phyloP scores from a whole-genome alignment of 768 basidiomycete species.

The Tricholoma furcatifolium region DNA sequence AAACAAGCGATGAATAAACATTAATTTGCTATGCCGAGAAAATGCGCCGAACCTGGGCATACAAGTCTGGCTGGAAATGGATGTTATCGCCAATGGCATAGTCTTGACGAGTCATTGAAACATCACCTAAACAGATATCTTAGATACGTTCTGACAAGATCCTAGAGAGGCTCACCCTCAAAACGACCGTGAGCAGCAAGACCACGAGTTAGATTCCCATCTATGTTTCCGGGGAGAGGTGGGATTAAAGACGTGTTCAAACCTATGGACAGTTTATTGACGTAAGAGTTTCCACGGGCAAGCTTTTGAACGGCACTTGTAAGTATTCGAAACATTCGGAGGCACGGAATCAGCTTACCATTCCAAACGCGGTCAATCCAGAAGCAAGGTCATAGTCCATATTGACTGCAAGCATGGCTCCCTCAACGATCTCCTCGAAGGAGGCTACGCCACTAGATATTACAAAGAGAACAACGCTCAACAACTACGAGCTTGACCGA shows the following conservation, averaged over 20 bases:
- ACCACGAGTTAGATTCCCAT: slow-evolving; percentile 11
- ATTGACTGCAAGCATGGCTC: slow-evolving; percentile 8
- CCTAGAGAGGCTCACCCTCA: slow-evolving; percentile 5
- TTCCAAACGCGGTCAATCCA: slow-evolving; percentile 13
- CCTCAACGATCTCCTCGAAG: slow-evolving; percentile 14
- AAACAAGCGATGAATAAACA: background rate
- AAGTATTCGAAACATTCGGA: background rate
- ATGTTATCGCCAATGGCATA: slow-evolving; percentile 14
- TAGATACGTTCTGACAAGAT: background rate
- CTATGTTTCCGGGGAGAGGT: slow-evolving; percentile 14
- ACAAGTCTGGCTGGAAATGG: slow-evolving; percentile 10
- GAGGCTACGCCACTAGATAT: slow-evolving; percentile 12
- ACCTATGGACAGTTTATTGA: slow-evolving; percentile 13
- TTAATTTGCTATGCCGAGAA: background rate
- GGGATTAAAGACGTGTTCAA: slow-evolving; percentile 9
- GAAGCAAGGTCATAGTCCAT: slow-evolving; percentile 17
- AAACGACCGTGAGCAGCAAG: slow-evolving; percentile 14
- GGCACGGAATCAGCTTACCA: background rate
- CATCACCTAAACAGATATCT: slow-evolving; percentile 8
- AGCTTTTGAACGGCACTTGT: background rate
- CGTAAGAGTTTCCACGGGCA: slow-evolving; percentile 11
- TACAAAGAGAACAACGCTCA: background rate
- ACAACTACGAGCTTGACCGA: background rate
- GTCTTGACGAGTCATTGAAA: slow-evolving; percentile 17
- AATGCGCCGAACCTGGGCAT: background rate